Evolutionary conservation across 495 filamentous ascomycete species (phyloP), one percentile per base, ranked within the genome.

Genomic region (Friedmanniomyces endolithicus): DNA sequence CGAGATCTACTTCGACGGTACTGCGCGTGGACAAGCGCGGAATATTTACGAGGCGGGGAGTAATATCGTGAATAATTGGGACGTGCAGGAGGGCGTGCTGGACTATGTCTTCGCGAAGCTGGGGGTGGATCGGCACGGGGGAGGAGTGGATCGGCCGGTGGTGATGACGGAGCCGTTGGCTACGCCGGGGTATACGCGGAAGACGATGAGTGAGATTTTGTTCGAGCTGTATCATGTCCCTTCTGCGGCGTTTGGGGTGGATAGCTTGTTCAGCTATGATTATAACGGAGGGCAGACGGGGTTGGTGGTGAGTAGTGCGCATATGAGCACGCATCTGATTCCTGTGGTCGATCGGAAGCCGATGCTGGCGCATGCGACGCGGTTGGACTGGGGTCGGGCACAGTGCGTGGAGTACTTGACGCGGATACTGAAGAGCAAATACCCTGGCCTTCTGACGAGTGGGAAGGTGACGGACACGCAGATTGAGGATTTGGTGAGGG

Each of bases 101-200:
- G 92, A 98, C 67, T 92, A 95, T 63, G 73, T 88, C 25, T 97
- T 98, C 67, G 71, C 94, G 45, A 95, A 94, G 70, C 71, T 98
- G 35, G 94, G 92, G 12, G 75, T 96, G 50, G 86, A 94, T 53
- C 85, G 83, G 6, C 72, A 73, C 16, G 69, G 73, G 48, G 87
- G 86, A 29, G 76, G 77, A 8, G 78, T 98, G 35, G 89, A 87
- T 56, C 73, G 88, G 63, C 88, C 90, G 1, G 77, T 98, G 55
- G 81, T 98, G 41, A 94, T 98, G 88, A 97, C 92, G 0, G 92
- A 98, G 67, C 84, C 94, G 0, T 81, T 95, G 55, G 92, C 90
- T 11, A 95, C 95, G 66, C 69, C 92, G 50, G 78, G 75, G 22
- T 97, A 98, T 67, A 82, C 88, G 33, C 71, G 88, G 57, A 88